A percentile compares a stretch with the other conserved stretches of the same genome.
phyloP scores from a whole-genome alignment of 108 stramenopile genomes.

The Stephanodiscus minutulus region DNA sequence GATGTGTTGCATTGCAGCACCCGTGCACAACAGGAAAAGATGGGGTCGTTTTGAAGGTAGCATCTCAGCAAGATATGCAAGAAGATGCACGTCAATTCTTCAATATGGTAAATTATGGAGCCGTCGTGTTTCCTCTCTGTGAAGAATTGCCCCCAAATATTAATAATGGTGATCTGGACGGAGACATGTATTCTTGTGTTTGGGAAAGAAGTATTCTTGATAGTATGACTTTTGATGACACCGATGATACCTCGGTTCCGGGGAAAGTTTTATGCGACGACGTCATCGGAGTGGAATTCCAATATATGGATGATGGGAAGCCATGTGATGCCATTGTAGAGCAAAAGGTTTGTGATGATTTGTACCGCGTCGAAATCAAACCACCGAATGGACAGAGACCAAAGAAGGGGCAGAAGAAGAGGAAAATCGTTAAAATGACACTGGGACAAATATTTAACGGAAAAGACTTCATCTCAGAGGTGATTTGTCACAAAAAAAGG shows the following conservation, averaged over 20 bases:
- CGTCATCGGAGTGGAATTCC: background rate
- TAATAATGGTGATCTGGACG: conserved; percentile 11
- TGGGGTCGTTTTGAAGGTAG: background rate
- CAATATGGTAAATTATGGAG: background rate
- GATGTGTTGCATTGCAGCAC: background rate
- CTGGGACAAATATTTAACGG: conserved; percentile 5
- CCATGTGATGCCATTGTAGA: too few relatives aligned
- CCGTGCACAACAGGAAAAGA: conserved; percentile 16
- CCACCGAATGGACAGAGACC: too few relatives aligned
- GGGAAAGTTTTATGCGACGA: conserved; percentile 2
- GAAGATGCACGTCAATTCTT: conserved; percentile 6
- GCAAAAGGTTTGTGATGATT: background rate
- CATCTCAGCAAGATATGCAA: conserved; percentile 4
- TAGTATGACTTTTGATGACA: background rate
- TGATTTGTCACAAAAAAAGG: conserved; percentile 3
- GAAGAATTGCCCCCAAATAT: conserved; percentile 7
- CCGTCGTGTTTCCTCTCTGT: conserved; percentile 5
- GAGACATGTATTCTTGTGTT: conserved; percentile 5
- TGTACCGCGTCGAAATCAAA: background rate
- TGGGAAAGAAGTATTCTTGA: conserved; percentile 8
- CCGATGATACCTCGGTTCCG: background rate
- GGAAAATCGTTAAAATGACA: background rate
- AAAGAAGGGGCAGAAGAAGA: too few relatives aligned
- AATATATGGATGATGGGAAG: too few relatives aligned
- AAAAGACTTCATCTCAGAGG: conserved; percentile 1